These are phyloP conservation scores for Cryptosporidium felis DNA, from an alignment of 169 alveolate species.

Conservation along the genomic window DNA sequence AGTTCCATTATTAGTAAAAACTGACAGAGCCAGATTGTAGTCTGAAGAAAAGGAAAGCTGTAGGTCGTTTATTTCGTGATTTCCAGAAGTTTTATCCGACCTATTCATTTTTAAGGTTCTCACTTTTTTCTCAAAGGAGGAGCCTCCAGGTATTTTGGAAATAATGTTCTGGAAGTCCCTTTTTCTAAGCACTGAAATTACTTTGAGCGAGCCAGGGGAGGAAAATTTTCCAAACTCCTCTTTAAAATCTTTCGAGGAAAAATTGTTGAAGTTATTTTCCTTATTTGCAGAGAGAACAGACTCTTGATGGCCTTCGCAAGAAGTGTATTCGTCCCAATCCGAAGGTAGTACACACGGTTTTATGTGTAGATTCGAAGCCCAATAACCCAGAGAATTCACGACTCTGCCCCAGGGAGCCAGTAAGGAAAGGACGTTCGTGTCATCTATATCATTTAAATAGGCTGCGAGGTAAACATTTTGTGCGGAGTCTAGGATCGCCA, in stretches of 20 bases:
- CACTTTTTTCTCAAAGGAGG: neutral
- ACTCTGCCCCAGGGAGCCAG: constrained; percentile 64
- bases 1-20: constrained; percentile 43
- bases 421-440: neutral
- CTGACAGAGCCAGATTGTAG: constrained; percentile 8
- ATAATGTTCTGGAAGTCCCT: neutral
- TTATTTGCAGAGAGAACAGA: no score
- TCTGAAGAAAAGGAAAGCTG: constrained; percentile 33
- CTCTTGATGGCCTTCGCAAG: neutral
- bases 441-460: neutral
- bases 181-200: constrained; percentile 10
- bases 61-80: constrained; percentile 2
- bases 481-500: constrained; percentile 32
- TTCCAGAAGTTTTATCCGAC: no score
- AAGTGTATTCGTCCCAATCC: constrained; percentile 59
- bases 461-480: constrained; percentile 34
- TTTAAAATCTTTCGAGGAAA: no score
- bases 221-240: constrained; percentile 21
- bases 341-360: constrained; percentile 13
- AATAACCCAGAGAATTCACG: constrained; percentile 16
- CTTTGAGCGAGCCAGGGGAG: constrained; percentile 24
- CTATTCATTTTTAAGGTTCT: no score
- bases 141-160: constrained; percentile 10
- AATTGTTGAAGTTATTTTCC: neutral
- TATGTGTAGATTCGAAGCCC: constrained; percentile 31